Evolutionary conservation across 225 moss, liverwort and hornwort species (phyloP), one percentile per base, ranked within the genome.

Genomic region (Straminergon stramineum): DNA sequence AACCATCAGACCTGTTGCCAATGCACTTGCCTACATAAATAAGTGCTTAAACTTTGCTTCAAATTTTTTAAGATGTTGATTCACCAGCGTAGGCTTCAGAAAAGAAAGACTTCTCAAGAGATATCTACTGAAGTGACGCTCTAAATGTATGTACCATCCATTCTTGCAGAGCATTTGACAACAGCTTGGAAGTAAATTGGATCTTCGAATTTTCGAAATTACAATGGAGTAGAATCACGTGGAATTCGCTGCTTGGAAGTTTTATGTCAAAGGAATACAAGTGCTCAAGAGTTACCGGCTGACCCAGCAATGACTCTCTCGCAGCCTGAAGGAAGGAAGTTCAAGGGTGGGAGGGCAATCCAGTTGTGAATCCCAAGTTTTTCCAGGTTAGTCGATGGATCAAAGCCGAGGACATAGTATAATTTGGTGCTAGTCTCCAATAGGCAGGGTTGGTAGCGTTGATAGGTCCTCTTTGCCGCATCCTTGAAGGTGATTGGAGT

Each of bases 271-370:
- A 75, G 52, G 11, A 22, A 70, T 34, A 17, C 7, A 52, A 79
- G 55, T 71, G 83, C 28, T 27, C n/a, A 67, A 77, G 61, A 89
- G 60, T 51, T 88, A 94, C 94, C 92, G 27, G 93, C 92, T 60
- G 94, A 84, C 52, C 93, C 93, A 66, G 93, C 94, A 58, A 94
- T 93, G 67, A 94, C 87, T 87, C 68, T 94, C 63, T 93, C 92
- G 60, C 92, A 93, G 53, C 93, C 90, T 30, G 45, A 75, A 85
- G 93, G 94, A 71, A 94, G 94, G 87, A 91, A 94, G 80, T 94
- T 60, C 80, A 94, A 62, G 41, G 94, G 94, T 39, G 94, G 92
- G 65, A 94, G 92, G 78, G 94, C 93, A 65, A 92, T 90, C 92
- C 92, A 93, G 55, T 94, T 94, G 83, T 93, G 88, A 55, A 89